These are phyloP conservation scores for Suhomyces bokatorum DNA, from an alignment of 1,139 yeast genomes.

Conservation along the genomic window DNA sequence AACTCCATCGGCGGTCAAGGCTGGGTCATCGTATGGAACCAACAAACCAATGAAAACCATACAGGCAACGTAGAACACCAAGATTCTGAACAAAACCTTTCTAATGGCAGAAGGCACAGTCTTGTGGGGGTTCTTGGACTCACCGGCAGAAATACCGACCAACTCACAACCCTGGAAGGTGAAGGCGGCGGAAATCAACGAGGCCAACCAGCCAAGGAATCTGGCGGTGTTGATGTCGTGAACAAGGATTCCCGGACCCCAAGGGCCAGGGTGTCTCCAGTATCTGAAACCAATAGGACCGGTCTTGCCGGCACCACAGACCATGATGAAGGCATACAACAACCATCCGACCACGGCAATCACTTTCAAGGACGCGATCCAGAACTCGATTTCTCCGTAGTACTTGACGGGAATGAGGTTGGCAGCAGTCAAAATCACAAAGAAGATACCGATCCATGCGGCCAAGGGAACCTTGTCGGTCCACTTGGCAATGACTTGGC, in stretches of 20 bases:
- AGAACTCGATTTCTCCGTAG: constrained; percentile 68
- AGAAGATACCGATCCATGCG: constrained; percentile 76
- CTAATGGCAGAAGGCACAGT: constrained; percentile 84
- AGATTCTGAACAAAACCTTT: constrained; percentile 77
- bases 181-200: constrained; percentile 70
- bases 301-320: constrained; percentile 67
- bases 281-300: constrained; percentile 83
- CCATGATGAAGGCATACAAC: constrained; percentile 65
- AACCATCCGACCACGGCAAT: constrained; percentile 72
- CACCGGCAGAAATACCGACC: constrained; percentile 89
- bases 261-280: constrained; percentile 93
- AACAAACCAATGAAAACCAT: constrained; percentile 80
- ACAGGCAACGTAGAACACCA: constrained; percentile 76
- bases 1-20: constrained; percentile 22
- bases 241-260: constrained; percentile 62
- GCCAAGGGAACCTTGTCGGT: constrained; percentile 69
- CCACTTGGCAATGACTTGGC: constrained; percentile 77
- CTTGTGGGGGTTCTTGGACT: constrained; percentile 76
- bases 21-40: constrained; percentile 74
- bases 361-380: constrained; percentile 64
- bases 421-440: constrained; percentile 49
- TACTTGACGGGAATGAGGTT: constrained; percentile 63
- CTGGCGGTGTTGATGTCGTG: constrained; percentile 50
- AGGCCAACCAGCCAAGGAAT: constrained; percentile 66
- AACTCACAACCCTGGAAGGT: constrained; percentile 81